phyloP scores from a whole-genome alignment of 2,329 filamentous ascomycete species.

The Fusarium verrucosum region DNA sequence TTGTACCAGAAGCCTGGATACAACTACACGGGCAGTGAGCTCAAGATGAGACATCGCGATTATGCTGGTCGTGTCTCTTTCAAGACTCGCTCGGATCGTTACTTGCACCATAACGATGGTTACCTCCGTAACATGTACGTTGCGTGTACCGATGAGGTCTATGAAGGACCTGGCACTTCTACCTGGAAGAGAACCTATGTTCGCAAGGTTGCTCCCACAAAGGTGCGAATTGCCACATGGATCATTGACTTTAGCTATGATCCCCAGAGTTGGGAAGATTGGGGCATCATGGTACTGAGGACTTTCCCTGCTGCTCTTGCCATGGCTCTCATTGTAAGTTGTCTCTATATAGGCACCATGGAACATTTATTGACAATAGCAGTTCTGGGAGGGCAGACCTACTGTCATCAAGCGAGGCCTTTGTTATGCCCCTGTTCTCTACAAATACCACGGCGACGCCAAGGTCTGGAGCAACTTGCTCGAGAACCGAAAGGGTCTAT shows the following conservation, averaged over 20 bases:
- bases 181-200: slow-evolving; percentile 44
- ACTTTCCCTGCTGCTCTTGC: slow-evolving; percentile 40
- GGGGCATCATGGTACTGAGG: slow-evolving; percentile 39
- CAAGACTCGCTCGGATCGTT: slow-evolving; percentile 40
- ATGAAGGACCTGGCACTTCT: slow-evolving; percentile 39
- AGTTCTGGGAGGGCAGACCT: slow-evolving; percentile 42
- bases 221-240: slow-evolving; percentile 43
- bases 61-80: slow-evolving; percentile 37
- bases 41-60: slow-evolving; percentile 36
- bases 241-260: slow-evolving; percentile 43
- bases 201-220: slow-evolving; percentile 40
- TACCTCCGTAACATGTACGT: slow-evolving; percentile 44
- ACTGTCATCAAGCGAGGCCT: slow-evolving; percentile 24
- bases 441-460: slow-evolving; percentile 37
- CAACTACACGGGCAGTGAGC: slow-evolving; percentile 25
- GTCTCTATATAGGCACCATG: accelerated
- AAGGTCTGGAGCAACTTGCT: slow-evolving; percentile 44
- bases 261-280: slow-evolving; percentile 42
- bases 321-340: slow-evolving; percentile 39
- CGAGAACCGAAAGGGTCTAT: slow-evolving; percentile 39
- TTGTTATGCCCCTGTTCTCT: slow-evolving; percentile 40
- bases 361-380: not conserved
- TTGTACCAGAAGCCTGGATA: slow-evolving; percentile 41
- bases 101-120: slow-evolving; percentile 41
- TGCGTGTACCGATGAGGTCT: slow-evolving; percentile 40